These are phyloP conservation scores for Coleophoma cylindrospora DNA, from an alignment of 2,329 filamentous ascomycete species.

Conservation along the genomic window DNA sequence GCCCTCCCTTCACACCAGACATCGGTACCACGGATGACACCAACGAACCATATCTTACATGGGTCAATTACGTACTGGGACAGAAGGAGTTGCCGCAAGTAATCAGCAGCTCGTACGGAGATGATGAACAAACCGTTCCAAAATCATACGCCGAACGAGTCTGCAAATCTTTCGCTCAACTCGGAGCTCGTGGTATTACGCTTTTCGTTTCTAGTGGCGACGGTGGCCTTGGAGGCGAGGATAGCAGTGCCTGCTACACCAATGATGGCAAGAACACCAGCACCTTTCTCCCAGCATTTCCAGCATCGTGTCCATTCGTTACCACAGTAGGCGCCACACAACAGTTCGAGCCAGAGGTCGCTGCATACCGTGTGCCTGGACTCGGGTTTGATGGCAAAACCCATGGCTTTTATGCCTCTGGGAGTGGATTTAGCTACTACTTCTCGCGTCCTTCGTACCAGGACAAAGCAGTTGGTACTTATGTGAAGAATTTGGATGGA, in stretches of 20 bases:
- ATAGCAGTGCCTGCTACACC: conserved; percentile 35
- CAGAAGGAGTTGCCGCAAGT: conserved; percentile 49
- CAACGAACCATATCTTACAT: conserved; percentile 64
- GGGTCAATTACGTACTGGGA: conserved; percentile 48
- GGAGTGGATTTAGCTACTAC: conserved; percentile 48
- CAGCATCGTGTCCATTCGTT: conserved; percentile 35
- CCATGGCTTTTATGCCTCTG: conserved; percentile 36
- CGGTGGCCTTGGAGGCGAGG: conserved; percentile 45
- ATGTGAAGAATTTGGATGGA: conserved; percentile 33
- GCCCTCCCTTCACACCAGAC: conserved; percentile 46
- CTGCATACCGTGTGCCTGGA: conserved; percentile 30
- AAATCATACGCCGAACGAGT: conserved; percentile 52
- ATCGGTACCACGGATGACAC: conserved; percentile 8
- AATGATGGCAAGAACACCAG: conserved; percentile 51
- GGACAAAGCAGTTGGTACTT: conserved; percentile 34
- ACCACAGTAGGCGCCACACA: conserved; percentile 21
- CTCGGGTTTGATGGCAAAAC: conserved; percentile 4
- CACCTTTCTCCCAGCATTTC: conserved; percentile 50
- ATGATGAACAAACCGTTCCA: conserved; percentile 60
- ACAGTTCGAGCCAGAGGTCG: conserved; percentile 24
- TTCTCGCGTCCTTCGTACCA: conserved; percentile 44
- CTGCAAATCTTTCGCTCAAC: conserved; percentile 56
- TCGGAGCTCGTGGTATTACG: conserved; percentile 59
- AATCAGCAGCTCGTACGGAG: conserved; percentile 61
- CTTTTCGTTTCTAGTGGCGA: conserved; percentile 57